Evolutionary conservation across 371 early-diverging fungal species (phyloP), one percentile per base, ranked within the genome.

Genomic region (Apophysomyces trapeziformis): DNA sequence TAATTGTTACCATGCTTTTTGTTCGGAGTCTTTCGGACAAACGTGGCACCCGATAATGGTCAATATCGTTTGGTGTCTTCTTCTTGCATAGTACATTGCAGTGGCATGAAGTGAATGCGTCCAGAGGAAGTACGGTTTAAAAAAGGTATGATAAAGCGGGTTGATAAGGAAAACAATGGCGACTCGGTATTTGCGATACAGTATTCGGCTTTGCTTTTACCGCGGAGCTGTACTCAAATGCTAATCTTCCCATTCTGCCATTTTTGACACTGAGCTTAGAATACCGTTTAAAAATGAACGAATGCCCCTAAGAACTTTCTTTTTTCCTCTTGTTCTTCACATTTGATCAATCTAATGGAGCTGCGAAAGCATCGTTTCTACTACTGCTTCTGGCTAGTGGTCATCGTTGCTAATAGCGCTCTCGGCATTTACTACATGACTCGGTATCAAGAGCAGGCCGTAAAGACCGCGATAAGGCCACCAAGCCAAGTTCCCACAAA

Each of bases 381-480:
- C 21, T 50, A 50, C 54, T n/a, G 54, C 21, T 18, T 50, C 21
- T 50, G 54, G 54, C 21, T 50, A 21, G 21, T 32, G 21, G 54
- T 50, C 9, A 21, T 50, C 54, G 8, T 50, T 11, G n/a, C 21
- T 26, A 50, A 50, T 21, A 21, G 21, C 54, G 21, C 18, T 21
- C 54, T 50, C 21, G 54, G 54, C 9, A 50, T 50, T 5, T 50
- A 50, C 11, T 50, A 50, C 21, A 50, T 50, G 54, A 50, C 54
- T 11, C 54, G 54, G 9, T 26, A 21, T 5, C 54, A 50, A 11
- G 21, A 8, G 18, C 7, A 26, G 32, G 21, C 21, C 9, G 21
- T n/a, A 11, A 1, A 5, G 16, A 21, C 54, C 4, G 6, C 54
- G 9, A 21, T 26, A 11, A 4, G 9, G 9, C 4, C 35, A 0